phyloP scores from a whole-genome alignment of 139 green algal species.

The Mesotaenium endlicherianum region DNA sequence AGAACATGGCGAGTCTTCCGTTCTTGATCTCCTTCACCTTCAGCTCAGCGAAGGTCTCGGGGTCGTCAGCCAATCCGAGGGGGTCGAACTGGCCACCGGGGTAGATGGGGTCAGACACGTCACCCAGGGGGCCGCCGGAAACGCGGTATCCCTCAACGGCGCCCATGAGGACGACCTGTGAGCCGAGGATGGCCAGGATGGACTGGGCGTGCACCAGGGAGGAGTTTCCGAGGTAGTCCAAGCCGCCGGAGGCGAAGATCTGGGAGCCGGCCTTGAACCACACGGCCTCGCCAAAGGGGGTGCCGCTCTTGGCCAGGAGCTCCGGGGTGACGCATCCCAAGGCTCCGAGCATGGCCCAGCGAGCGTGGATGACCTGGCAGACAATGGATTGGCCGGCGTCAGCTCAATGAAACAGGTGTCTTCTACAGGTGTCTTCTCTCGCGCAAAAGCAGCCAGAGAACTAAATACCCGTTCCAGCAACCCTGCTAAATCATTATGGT shows the following conservation, averaged over 20 bases:
- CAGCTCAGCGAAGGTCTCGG: constrained; percentile 63
- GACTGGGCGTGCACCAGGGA: constrained; percentile 90
- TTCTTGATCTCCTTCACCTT: constrained; percentile 94
- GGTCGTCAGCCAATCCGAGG: constrained; percentile 77
- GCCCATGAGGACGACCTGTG: constrained; percentile 75
- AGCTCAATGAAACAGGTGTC: too few species aligned
- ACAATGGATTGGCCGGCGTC: too few species aligned
- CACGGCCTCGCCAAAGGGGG: constrained; percentile 65
- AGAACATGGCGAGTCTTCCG: constrained; percentile 55
- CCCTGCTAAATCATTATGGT: too few species aligned
- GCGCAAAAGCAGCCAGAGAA: too few species aligned
- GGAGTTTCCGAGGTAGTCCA: constrained; percentile 78
- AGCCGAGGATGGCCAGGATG: constrained; percentile 86
- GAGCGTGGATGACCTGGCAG: constrained; percentile 86
- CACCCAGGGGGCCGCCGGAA: constrained; percentile 84
- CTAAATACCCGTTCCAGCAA: too few species aligned
- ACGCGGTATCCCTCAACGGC: constrained; percentile 88
- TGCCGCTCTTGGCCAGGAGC: constrained; percentile 62
- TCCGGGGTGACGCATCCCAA: constrained; percentile 83
- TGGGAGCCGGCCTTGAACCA: constrained; percentile 85
- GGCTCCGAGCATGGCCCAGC: constrained; percentile 88
- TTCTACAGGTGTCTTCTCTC: too few species aligned
- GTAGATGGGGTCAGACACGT: constrained; percentile 60
- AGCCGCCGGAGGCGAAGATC: constrained; percentile 77
- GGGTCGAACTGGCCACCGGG: constrained; percentile 53